phyloP scores from a whole-genome alignment of 106 monocot species.

The Dioscorea zingiberensis region DNA sequence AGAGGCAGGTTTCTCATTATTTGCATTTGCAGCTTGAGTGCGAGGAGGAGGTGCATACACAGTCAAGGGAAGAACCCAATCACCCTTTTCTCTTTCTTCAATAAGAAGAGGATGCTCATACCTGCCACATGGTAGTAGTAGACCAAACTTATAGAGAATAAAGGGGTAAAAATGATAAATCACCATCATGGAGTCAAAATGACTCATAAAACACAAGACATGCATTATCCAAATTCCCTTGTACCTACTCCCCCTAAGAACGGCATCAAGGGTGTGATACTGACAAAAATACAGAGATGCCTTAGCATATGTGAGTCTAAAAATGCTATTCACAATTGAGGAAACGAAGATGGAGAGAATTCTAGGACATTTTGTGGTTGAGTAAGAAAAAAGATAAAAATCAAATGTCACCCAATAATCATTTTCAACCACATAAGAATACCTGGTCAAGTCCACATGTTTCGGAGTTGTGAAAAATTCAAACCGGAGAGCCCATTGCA shows the following conservation, averaged over 20 bases:
- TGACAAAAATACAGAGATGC: not conserved
- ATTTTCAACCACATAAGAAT: not conserved
- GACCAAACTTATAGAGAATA: not conserved
- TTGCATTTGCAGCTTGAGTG: constrained; percentile 32
- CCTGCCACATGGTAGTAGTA: constrained; percentile 30
- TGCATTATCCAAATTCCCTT: too few relatives aligned
- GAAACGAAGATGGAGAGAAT: too few relatives aligned
- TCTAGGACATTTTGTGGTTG: not conserved
- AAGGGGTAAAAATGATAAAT: not conserved
- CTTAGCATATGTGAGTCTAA: too few relatives aligned
- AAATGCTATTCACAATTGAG: not conserved
- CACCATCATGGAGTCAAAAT: not conserved
- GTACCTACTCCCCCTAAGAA: too few relatives aligned
- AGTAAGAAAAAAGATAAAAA: not conserved
- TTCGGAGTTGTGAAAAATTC: constrained; percentile 90
- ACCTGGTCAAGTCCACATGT: constrained; percentile 68
- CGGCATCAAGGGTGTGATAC: too few relatives aligned
- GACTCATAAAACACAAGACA: not conserved
- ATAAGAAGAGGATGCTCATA: constrained; percentile 93
- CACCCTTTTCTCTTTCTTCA: constrained; percentile 81
- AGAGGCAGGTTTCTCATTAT: constrained; percentile 47
- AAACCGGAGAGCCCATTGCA: constrained; percentile 92
- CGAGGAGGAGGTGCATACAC: constrained; percentile 78
- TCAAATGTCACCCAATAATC: not conserved
- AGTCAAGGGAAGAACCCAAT: constrained; percentile 92